These are phyloP conservation scores for Sclerospora graminicola DNA, from an alignment of 352 stramenopile species.

Conservation along the genomic window DNA sequence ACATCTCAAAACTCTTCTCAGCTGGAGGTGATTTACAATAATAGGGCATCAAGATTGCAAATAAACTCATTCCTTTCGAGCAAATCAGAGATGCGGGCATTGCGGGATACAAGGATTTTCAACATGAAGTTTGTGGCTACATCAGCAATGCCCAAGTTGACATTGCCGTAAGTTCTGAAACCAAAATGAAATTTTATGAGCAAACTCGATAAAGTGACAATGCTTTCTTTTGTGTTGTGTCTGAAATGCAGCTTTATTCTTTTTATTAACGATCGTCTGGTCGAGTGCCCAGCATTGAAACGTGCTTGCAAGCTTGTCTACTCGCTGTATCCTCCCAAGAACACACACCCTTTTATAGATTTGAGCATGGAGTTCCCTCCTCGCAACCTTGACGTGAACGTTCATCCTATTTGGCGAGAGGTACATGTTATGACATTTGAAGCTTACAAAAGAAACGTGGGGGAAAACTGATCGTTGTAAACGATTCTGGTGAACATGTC, in stretches of 20 bases:
- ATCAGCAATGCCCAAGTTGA: conserved; percentile 86
- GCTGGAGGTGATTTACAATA: conserved; percentile 57
- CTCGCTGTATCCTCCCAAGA: conserved; percentile 88
- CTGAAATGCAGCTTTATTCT: conserved; percentile 85
- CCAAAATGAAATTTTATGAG: background rate
- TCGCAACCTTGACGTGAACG: conserved; percentile 96
- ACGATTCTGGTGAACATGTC: conserved; percentile 37
- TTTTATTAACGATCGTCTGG: conserved; percentile 97
- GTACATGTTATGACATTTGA: no score
- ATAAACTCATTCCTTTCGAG: conserved; percentile 47
- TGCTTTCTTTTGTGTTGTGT: conserved; percentile 2
- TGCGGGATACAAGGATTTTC: conserved; percentile 28
- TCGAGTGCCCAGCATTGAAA: conserved; percentile 90
- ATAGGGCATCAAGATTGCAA: conserved; percentile 67
- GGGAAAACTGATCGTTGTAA: no score
- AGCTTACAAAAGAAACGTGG: no score
- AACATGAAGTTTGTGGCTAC: conserved; percentile 32
- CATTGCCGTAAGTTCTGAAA: conserved; percentile 59
- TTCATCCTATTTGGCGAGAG: conserved; percentile 98
- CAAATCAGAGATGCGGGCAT: conserved; percentile 18
- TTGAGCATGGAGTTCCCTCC: conserved; percentile 91
- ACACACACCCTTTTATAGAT: conserved; percentile 94
- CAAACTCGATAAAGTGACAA: background rate
- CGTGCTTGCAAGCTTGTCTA: conserved; percentile 92
- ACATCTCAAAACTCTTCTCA: conserved; percentile 52